phyloP scores from a whole-genome alignment of 768 basidiomycete genomes.

The Tricholoma saponaceum region DNA sequence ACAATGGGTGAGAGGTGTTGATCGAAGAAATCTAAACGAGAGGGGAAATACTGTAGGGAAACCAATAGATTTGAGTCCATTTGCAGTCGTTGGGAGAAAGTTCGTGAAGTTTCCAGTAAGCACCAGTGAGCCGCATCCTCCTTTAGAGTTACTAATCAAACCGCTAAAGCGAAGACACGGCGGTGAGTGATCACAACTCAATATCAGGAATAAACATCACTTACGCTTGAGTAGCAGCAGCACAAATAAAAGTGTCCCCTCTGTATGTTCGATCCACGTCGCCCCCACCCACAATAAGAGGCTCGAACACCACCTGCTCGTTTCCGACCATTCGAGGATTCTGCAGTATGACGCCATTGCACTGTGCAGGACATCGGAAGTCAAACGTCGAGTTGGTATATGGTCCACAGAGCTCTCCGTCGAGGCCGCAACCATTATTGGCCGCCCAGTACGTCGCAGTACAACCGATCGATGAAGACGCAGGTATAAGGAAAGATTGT shows the following conservation, averaged over 20 bases:
- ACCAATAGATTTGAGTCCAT: slow-evolving; percentile 66
- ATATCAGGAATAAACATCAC: slow-evolving; percentile 20
- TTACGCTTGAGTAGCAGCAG: slow-evolving; percentile 78
- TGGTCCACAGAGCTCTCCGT: slow-evolving; percentile 63
- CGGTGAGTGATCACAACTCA: slow-evolving; percentile 5
- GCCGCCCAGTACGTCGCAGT: slow-evolving; percentile 68
- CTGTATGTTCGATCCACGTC: slow-evolving; percentile 70
- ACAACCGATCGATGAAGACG: slow-evolving; percentile 61
- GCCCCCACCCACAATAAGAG: slow-evolving; percentile 84
- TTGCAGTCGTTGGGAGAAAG: slow-evolving; percentile 52
- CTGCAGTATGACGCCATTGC: slow-evolving; percentile 56
- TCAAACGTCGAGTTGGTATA: slow-evolving; percentile 59
- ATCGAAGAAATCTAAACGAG: slow-evolving; percentile 53
- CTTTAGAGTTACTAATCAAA: slow-evolving; percentile 53
- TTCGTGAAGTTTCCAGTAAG: slow-evolving; percentile 71
- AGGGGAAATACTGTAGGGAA: slow-evolving; percentile 77
- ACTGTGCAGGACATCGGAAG: slow-evolving; percentile 80
- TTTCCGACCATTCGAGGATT: slow-evolving; percentile 75
- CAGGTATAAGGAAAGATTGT: slow-evolving; percentile 67
- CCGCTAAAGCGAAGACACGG: slow-evolving; percentile 41
- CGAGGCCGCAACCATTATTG: slow-evolving; percentile 69
- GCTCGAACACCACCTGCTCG: slow-evolving; percentile 59
- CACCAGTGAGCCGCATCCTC: slow-evolving; percentile 73
- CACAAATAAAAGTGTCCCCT: slow-evolving; percentile 82
- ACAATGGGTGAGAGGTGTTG: slow-evolving; percentile 55